Conservation (phyloP, 345 rosid species). For the Laguncularia racemosa region DNA sequence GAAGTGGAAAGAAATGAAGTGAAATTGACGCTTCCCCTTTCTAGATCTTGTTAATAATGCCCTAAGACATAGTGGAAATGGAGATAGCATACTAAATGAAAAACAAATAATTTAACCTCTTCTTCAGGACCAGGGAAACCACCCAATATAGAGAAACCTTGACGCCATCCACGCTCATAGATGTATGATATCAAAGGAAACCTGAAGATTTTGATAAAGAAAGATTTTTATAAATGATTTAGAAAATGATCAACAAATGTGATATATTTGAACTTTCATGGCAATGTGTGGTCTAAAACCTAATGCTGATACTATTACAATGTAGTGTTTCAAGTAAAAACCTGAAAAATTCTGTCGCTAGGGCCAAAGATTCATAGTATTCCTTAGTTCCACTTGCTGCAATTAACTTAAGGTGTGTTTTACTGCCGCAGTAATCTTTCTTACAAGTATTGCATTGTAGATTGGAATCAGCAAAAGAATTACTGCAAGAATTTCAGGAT, state of each 20-base stretch:
- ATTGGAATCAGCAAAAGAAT: slow-evolving; percentile 21
- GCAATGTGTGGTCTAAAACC: not conserved
- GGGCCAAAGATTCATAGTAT: slow-evolving; percentile 44
- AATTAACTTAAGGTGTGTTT: slow-evolving; percentile 59
- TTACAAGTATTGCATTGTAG: slow-evolving; percentile 54
- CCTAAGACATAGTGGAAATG: not conserved
- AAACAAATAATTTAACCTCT: slow-evolving; percentile 43
- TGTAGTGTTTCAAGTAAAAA: slow-evolving; percentile 3
- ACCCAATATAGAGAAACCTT: slow-evolving; percentile 48
- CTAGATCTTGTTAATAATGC: no score
- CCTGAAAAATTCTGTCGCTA: slow-evolving; percentile 48
- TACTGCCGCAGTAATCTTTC: slow-evolving; percentile 42
- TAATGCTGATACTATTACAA: slow-evolving; percentile 4
- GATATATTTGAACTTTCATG: no score
- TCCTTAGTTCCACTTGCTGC: slow-evolving; percentile 43
- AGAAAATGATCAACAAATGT: slow-evolving; percentile 2
- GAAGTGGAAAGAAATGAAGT: no score
- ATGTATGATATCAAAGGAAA: slow-evolving; percentile 57
- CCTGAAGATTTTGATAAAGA: slow-evolving; percentile 17
- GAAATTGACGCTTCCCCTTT: no score
- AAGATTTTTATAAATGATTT: no score
- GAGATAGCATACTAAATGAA: not conserved
- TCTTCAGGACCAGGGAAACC: slow-evolving; percentile 89
- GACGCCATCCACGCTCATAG: slow-evolving; percentile 98
- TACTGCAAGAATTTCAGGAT: slow-evolving; percentile 26